Evolutionary conservation across 345 rosid species (phyloP).

Genomic region (Limnanthes douglasii): DNA sequence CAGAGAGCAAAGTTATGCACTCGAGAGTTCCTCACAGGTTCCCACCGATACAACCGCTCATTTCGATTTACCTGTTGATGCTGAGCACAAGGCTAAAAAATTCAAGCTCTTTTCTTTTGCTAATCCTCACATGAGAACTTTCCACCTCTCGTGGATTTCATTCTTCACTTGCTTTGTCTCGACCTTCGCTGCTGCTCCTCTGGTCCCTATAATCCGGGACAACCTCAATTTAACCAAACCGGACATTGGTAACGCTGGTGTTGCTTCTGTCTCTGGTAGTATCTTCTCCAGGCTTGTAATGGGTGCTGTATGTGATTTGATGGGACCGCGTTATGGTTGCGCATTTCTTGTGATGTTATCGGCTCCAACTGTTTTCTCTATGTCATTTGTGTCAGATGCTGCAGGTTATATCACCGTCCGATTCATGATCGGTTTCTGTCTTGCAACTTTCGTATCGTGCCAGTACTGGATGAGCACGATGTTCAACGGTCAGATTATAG

Average conservation of each 20-base stretch:
- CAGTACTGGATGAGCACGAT: slow-evolving; percentile 98
- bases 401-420: slow-evolving; percentile 60
- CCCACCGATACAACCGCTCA: slow-evolving; percentile 54
- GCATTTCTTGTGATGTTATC: slow-evolving; percentile 67
- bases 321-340: slow-evolving; percentile 83
- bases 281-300: slow-evolving; percentile 85
- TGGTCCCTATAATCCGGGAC: slow-evolving; percentile 73
- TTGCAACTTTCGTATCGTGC: slow-evolving; percentile 84
- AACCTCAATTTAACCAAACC: slow-evolving; percentile 53
- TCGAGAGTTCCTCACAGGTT: slow-evolving; percentile 33
- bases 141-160: slow-evolving; percentile 88
- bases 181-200: slow-evolving; percentile 90
- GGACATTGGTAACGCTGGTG: slow-evolving; percentile 77
- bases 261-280: slow-evolving; percentile 85
- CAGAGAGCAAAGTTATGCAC: slow-evolving; percentile 49
- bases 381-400: slow-evolving; percentile 49
- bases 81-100: slow-evolving; percentile 76
- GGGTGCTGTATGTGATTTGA: slow-evolving; percentile 79
- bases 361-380: slow-evolving; percentile 81
- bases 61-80: slow-evolving; percentile 57
- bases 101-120: slow-evolving; percentile 57
- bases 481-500: slow-evolving; percentile 80
- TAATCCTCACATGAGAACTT: slow-evolving; percentile 84
- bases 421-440: slow-evolving; percentile 91
- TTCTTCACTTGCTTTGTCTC: slow-evolving; percentile 82